These are phyloP conservation scores for Nigrospora oryzae DNA, from an alignment of 2,329 filamentous ascomycete genomes.

Conservation along the genomic window DNA sequence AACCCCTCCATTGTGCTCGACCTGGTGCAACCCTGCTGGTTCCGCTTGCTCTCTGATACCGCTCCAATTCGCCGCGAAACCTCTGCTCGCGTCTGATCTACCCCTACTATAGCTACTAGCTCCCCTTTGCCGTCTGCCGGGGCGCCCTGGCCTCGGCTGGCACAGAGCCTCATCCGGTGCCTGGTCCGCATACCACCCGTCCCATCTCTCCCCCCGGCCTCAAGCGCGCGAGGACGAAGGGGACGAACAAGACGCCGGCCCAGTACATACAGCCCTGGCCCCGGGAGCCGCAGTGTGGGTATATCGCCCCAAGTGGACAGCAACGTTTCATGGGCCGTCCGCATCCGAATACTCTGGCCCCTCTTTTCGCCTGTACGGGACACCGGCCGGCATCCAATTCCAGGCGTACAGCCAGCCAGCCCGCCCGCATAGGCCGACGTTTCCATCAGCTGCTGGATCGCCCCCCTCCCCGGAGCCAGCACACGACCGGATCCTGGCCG, in stretches of 20 bases:
- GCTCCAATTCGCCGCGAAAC: slow-evolving; percentile 32
- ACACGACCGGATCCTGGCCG: background rate
- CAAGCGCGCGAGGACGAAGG: no score
- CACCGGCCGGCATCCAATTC: no score
- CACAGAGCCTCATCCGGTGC: no score
- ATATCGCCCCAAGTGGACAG: slow-evolving; percentile 11
- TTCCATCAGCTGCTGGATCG: background rate
- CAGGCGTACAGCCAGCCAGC: no score
- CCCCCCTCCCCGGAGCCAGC: background rate
- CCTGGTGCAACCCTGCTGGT: slow-evolving; percentile 6
- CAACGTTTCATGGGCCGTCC: slow-evolving; percentile 29
- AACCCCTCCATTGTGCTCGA: slow-evolving; percentile 17
- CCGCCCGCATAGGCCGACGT: background rate
- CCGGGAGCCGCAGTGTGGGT: no score
- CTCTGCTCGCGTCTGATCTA: slow-evolving; percentile 35
- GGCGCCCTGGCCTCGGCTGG: no score
- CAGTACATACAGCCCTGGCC: no score
- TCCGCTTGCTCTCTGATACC: slow-evolving; percentile 27
- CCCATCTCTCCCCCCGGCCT: no score
- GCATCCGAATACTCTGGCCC: slow-evolving; percentile 24
- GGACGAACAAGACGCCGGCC: no score
- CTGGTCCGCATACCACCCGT: no score
- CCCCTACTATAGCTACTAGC: background rate
- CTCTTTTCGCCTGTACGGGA: slow-evolving; percentile 8
- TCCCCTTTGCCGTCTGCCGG: background rate